These are phyloP conservation scores for Arthrobotrys pseudoclavata DNA, from an alignment of 2,329 filamentous ascomycete genomes.

Conservation along the genomic window DNA sequence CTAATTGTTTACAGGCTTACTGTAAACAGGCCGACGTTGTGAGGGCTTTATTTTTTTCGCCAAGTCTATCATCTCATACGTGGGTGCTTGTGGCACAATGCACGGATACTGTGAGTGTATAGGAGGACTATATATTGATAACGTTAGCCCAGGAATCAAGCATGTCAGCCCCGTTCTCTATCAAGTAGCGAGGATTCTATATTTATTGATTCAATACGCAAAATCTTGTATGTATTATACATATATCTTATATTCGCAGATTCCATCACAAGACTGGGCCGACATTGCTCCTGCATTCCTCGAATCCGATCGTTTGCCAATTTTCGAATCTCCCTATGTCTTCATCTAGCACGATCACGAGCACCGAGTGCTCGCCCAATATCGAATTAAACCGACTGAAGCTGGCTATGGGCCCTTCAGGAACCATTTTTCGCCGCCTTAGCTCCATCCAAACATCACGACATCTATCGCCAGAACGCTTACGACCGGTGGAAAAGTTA, in stretches of 20 bases:
- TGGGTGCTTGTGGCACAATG: conserved; percentile 2
- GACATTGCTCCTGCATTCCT: too few relatives aligned
- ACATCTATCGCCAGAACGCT: not conserved
- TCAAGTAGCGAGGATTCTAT: not conserved
- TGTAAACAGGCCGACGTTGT: not conserved
- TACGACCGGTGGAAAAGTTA: conserved; percentile 6
- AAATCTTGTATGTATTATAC: too few relatives aligned
- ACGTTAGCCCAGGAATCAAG: not conserved
- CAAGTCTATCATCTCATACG: not conserved
- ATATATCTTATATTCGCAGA: too few relatives aligned
- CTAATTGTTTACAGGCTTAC: not conserved
- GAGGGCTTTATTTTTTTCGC: conserved; percentile 7
- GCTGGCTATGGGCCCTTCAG: conserved; percentile 40
- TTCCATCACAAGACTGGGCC: too few relatives aligned
- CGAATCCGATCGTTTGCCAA: too few relatives aligned
- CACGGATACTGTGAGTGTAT: not conserved
- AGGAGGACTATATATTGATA: conserved; percentile 14
- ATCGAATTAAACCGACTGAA: not conserved
- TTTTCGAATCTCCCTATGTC: not conserved
- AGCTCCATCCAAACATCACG: conserved; percentile 15
- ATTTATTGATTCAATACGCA: not conserved
- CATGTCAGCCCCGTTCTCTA: not conserved
- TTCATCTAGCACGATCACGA: conserved; percentile 4
- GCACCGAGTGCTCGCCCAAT: conserved; percentile 31
- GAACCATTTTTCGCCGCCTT: conserved; percentile 17